phyloP scores from a whole-genome alignment of 306 rosid genomes.

The Pachyrhizus erosus region DNA sequence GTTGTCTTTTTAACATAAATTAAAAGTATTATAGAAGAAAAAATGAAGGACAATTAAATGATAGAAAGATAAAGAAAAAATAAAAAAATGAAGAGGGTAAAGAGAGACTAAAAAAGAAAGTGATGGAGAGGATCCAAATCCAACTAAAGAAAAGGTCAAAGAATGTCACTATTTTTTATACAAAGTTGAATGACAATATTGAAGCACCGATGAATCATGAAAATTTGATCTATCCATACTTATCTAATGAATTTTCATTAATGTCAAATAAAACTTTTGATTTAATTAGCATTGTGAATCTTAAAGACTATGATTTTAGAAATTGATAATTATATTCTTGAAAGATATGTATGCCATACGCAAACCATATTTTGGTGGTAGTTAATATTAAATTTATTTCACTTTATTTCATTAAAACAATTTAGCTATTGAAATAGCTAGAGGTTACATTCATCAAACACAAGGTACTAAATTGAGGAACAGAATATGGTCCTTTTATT shows the following conservation, averaged over 20 bases:
- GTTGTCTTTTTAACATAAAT: no score
- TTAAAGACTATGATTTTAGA: neutral
- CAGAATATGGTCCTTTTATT: slow-evolving; percentile 36
- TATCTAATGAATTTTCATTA: no score
- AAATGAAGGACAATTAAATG: no score
- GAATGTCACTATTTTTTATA: neutral
- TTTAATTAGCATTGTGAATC: neutral
- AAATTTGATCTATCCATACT: neutral
- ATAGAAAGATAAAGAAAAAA: no score
- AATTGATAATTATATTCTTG: neutral
- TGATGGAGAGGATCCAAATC: no score
- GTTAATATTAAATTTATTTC: neutral
- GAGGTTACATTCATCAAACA: neutral
- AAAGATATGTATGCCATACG: neutral
- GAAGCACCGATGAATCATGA: neutral
- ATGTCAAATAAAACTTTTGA: no score
- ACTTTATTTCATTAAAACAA: neutral
- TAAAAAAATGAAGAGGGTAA: no score
- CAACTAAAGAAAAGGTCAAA: neutral
- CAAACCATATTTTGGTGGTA: neutral
- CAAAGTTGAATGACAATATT: no score
- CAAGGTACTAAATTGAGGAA: slow-evolving; percentile 34
- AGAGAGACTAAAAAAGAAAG: no score
- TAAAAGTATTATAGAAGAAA: no score
- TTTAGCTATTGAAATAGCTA: neutral